phyloP scores from a whole-genome alignment of 106 monocot species.

The Acorus calamus region DNA sequence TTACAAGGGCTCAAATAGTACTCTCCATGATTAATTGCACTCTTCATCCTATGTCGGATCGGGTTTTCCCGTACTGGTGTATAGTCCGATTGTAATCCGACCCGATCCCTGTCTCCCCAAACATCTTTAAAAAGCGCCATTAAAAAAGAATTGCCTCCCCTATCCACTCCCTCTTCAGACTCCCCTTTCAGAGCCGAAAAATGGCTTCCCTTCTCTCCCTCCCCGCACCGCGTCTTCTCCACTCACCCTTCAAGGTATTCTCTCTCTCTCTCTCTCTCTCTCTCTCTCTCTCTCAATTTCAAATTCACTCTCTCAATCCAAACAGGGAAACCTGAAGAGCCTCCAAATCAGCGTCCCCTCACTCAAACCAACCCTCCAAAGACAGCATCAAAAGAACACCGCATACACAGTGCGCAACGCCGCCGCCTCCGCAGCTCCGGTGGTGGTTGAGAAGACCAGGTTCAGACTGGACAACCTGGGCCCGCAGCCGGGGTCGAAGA shows the following conservation, averaged over 20 bases:
- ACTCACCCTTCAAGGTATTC: conserved; percentile 21
- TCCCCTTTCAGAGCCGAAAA: background rate
- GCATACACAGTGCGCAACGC: background rate
- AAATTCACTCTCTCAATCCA: background rate
- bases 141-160: no score
- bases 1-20: no score
- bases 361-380: background rate
- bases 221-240: conserved; percentile 4
- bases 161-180: no score
- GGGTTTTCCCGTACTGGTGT: no score
- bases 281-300: background rate
- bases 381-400: no score
- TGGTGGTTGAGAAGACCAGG: conserved; percentile 11
- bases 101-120: no score
- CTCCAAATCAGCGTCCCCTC: background rate
- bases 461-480: conserved; percentile 82
- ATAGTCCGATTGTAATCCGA: no score
- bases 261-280: conserved; percentile 1
- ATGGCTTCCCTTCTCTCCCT: conserved; percentile 37
- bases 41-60: no score
- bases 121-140: no score
- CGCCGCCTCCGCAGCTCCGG: background rate
- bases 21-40: no score
- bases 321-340: conserved; percentile 13
- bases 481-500: conserved; percentile 82